phyloP scores from a whole-genome alignment of 2,329 filamentous ascomycete genomes.

The Basipetospora chlamydospora region DNA sequence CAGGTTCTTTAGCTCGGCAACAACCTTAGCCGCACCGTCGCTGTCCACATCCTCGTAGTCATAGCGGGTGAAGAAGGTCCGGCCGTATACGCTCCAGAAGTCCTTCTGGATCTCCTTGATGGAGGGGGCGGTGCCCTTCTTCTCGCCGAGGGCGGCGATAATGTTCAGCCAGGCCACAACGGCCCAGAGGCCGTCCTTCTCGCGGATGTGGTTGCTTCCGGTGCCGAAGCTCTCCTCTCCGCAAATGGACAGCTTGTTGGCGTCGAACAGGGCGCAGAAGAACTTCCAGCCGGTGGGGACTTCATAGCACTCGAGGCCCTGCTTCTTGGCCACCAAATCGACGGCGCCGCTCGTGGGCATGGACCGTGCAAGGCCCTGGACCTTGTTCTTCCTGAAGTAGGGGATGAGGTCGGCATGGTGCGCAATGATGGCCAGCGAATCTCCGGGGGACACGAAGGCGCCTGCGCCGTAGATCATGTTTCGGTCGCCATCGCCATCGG shows the following conservation, averaged over 20 bases:
- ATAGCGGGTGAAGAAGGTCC: constrained; percentile 97
- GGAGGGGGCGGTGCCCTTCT: constrained; percentile 68
- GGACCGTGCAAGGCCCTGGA: constrained; percentile 86
- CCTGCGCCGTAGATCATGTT: constrained; percentile 99
- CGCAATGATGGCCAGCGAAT: constrained; percentile 94
- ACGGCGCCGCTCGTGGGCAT: constrained; percentile 97
- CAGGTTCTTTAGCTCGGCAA: constrained; percentile 64
- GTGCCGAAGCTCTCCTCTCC: constrained; percentile 98
- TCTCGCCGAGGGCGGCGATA: constrained; percentile 80
- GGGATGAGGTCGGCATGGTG: constrained; percentile 94
- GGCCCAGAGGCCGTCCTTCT: constrained; percentile 98
- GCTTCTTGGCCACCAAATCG: constrained; percentile 88
- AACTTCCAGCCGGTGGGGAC: constrained; percentile 99
- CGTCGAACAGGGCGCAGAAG: constrained; percentile 92
- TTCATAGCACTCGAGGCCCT: constrained; percentile 84
- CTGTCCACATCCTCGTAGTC: constrained; percentile 94
- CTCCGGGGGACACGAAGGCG: constrained; percentile 89
- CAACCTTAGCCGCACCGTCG: constrained; percentile 80
- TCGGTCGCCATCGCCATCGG: constrained; percentile 91
- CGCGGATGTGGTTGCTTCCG: constrained; percentile 94
- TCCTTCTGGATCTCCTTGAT: constrained; percentile 94
- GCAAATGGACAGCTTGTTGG: constrained; percentile 93
- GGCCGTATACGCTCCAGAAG: constrained; percentile 93
- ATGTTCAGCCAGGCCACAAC: constrained; percentile 98
- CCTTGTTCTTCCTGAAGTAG: constrained; percentile 95